Evolutionary conservation across 495 filamentous ascomycete species (phyloP).

Genomic region (Podospora pseudocomata): DNA sequence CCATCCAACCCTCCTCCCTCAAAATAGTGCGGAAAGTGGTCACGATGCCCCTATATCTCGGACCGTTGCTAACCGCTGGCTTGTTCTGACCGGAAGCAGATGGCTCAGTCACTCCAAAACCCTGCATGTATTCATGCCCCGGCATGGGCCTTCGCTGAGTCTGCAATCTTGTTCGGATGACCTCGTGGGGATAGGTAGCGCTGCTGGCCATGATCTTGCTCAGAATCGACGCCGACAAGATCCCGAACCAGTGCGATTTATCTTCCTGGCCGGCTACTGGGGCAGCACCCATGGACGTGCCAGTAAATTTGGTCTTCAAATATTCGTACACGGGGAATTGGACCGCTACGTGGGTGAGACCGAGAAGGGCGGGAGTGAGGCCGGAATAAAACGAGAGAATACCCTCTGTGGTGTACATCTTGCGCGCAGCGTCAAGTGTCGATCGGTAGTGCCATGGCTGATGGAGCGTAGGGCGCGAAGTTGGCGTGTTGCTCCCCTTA

Average conservation of each 20-base stretch:
- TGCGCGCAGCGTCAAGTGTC: conserved; percentile 83
- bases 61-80: conserved; percentile 14
- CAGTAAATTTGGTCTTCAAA: conserved; percentile 86
- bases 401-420: conserved; percentile 92
- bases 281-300: conserved; percentile 71
- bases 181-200: conserved; percentile 96
- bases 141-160: conserved; percentile 70
- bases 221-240: conserved; percentile 83
- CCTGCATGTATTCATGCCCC: conserved; percentile 60
- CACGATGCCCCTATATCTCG: conserved; percentile 78
- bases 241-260: conserved; percentile 56
- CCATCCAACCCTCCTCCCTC: conserved; percentile 89
- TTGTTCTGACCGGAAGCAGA: neutral
- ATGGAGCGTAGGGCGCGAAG: conserved; percentile 47
- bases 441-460: conserved; percentile 84
- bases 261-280: conserved; percentile 37
- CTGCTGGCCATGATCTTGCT: conserved; percentile 94
- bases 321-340: conserved; percentile 97
- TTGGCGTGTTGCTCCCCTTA: conserved; percentile 44
- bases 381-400: conserved; percentile 92
- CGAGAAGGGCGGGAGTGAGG: conserved; percentile 84
- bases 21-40: conserved; percentile 80
- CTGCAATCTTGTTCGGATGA: conserved; percentile 83
- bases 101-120: conserved; percentile 40
- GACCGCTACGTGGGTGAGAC: conserved; percentile 91